Evolutionary conservation across 257 asterid genomes (phyloP).

Genomic region (Primulina eburnea): DNA sequence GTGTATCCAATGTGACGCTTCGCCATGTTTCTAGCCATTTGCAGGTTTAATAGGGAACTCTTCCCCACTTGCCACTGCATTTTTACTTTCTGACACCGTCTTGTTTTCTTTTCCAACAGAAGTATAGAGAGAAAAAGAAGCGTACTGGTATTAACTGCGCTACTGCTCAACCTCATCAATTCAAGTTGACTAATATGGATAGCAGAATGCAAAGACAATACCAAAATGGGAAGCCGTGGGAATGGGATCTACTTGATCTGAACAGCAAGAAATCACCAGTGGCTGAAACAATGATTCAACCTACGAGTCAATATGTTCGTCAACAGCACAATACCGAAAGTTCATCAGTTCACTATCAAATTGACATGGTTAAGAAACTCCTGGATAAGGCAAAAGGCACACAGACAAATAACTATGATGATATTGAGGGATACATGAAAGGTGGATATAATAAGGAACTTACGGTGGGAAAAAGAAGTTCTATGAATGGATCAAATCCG

Average conservation of each 20-base stretch:
- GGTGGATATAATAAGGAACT: not conserved
- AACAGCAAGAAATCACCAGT: not conserved
- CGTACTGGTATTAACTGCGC: not conserved
- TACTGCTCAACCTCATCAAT: not conserved
- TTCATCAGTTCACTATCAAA: not conserved
- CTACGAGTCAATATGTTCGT: no score
- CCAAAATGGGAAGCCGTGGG: not conserved
- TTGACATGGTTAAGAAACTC: not conserved
- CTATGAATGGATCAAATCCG: not conserved
- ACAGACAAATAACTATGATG: not conserved
- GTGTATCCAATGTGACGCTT: constrained; percentile 8
- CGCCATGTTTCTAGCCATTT: constrained; percentile 27
- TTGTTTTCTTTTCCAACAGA: constrained; percentile 4
- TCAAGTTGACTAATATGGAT: not conserved
- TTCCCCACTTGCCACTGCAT: not conserved
- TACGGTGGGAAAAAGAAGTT: not conserved
- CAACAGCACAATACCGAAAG: not conserved
- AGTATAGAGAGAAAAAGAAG: constrained; percentile 10
- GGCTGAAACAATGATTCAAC: not conserved
- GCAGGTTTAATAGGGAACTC: constrained; percentile 21
- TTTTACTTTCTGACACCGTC: not conserved
- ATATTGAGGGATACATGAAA: not conserved
- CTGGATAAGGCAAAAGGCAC: not conserved
- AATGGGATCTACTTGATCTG: no score
- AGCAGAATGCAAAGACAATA: not conserved